Conservation (phyloP, 192 early-diverging fungal species). For the Lobulomyces angularis region DNA sequence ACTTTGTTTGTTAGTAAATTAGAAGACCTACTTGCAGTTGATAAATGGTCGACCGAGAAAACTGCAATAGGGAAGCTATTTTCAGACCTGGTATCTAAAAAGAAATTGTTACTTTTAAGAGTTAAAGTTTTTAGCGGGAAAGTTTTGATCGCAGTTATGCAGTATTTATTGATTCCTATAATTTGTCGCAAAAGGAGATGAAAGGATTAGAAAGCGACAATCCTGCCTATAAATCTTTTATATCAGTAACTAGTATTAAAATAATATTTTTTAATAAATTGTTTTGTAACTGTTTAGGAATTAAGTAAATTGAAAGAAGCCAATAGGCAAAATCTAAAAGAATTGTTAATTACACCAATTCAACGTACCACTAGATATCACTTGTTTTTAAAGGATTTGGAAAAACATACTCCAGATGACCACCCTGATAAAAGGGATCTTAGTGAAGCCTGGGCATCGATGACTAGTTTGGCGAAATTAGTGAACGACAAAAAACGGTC, state of each 20-base stretch:
- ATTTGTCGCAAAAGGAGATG: constrained; percentile 23
- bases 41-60: constrained; percentile 17
- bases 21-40: constrained; percentile 17
- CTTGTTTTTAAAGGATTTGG: constrained; percentile 19
- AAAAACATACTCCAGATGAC: constrained; percentile 25
- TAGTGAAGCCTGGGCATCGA: constrained; percentile 22
- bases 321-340: constrained; percentile 15
- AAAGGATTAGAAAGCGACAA: constrained; percentile 24
- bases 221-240: constrained; percentile 17
- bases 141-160: neutral
- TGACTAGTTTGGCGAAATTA: constrained; percentile 23
- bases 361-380: constrained; percentile 31
- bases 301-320: constrained; percentile 13
- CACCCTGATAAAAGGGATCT: constrained; percentile 36
- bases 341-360: constrained; percentile 24
- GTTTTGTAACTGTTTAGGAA: constrained; percentile 1
- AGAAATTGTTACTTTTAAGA: neutral
- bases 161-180: constrained; percentile 30
- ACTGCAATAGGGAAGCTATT: constrained; percentile 26
- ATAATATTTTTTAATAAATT: too few species aligned
- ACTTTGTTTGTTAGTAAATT: constrained; percentile 18
- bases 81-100: constrained; percentile 16
- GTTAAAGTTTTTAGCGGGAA: constrained; percentile 5
- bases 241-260: constrained; percentile 14
- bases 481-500: constrained; percentile 43